phyloP scores from a whole-genome alignment of 495 filamentous ascomycete species.

The Penicillium canariense region DNA sequence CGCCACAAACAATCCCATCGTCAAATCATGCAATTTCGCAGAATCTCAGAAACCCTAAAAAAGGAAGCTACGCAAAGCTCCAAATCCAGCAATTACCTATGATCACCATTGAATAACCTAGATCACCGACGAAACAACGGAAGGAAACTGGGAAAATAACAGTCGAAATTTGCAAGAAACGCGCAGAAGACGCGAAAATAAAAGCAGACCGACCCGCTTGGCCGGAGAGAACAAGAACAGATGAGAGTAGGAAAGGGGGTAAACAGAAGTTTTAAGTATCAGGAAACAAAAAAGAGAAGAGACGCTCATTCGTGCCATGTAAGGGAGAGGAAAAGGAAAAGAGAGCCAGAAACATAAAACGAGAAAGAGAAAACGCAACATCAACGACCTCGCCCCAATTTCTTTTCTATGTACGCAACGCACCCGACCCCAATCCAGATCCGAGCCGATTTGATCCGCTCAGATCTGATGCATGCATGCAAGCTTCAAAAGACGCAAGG shows the following conservation, averaged over 20 bases:
- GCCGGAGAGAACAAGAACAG: not conserved
- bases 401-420: conserved; percentile 6
- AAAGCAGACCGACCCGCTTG: not conserved
- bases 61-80: not conserved
- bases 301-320: conserved; percentile 1
- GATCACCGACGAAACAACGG: not conserved
- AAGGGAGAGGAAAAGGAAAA: not conserved
- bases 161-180: not conserved
- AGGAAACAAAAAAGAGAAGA: not conserved
- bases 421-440: not conserved
- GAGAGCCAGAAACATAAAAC: not conserved
- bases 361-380: not conserved
- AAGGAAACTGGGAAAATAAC: not conserved
- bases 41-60: too few species aligned
- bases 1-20: too few species aligned
- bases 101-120: not conserved
- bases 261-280: too few species aligned
- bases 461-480: not conserved
- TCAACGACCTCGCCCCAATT: not conserved
- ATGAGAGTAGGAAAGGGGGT: not conserved
- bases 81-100: not conserved
- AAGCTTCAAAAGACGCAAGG: not conserved
- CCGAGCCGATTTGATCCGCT: too few species aligned
- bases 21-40: too few species aligned
- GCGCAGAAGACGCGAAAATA: not conserved